Percentiles rank a stretch among this genome's conserved stretches.
These are phyloP conservation scores for Diophrys appendiculata DNA, from an alignment of 73 alveolate species.

Conservation along the genomic window DNA sequence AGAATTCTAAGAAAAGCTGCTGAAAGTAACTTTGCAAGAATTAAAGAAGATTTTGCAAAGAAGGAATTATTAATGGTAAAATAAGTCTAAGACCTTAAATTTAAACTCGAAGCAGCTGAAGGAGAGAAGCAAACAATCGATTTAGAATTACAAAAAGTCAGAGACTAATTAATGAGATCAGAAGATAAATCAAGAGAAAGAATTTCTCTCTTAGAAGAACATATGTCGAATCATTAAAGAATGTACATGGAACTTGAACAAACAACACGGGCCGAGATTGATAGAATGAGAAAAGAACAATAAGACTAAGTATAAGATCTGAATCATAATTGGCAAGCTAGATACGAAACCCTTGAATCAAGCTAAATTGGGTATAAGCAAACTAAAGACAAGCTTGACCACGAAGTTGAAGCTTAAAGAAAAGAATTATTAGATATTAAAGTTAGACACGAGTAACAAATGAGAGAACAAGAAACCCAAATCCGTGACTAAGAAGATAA, in stretches of 20 bases:
- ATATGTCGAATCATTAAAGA: slow-evolving; percentile 22
- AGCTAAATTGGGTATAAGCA: neutral
- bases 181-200: slow-evolving; percentile 24
- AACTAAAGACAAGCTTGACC: slow-evolving; percentile 3
- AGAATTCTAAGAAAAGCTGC: slow-evolving; percentile 38
- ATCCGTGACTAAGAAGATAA: neutral
- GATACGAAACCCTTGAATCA: slow-evolving; percentile 1
- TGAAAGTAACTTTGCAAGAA: slow-evolving; percentile 27
- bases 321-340: slow-evolving; percentile 6
- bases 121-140: slow-evolving; percentile 30
- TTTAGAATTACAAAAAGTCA: slow-evolving; percentile 30
- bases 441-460: slow-evolving; percentile 3
- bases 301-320: slow-evolving; percentile 11
- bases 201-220: slow-evolving; percentile 40
- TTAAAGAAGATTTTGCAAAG: slow-evolving; percentile 51
- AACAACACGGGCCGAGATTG: slow-evolving; percentile 16
- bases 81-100: slow-evolving; percentile 20
- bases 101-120: slow-evolving; percentile 23
- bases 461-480: neutral
- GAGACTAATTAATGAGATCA: slow-evolving; percentile 17
- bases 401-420: neutral
- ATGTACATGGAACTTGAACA: slow-evolving; percentile 43
- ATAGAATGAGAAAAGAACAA: slow-evolving; percentile 23
- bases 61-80: slow-evolving; percentile 37
- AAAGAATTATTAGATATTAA: neutral